A percentile compares a stretch with the other conserved stretches of the same genome.
These are phyloP conservation scores for Lachnellula subtilissima DNA, from an alignment of 2,329 filamentous ascomycete species.

Conservation along the genomic window DNA sequence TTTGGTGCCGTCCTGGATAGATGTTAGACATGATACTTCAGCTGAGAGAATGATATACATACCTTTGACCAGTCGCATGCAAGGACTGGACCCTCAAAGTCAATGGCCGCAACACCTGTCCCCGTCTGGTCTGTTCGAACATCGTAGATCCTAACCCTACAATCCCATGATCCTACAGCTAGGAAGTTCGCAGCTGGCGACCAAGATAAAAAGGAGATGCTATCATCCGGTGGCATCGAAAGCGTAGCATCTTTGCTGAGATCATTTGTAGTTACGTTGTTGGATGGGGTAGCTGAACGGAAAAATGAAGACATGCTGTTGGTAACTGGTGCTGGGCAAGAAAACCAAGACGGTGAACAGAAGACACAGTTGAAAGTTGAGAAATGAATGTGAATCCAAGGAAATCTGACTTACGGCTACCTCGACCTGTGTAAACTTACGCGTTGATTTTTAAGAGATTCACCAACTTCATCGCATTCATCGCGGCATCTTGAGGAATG, in stretches of 20 bases:
- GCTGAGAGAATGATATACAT: conserved; percentile 30
- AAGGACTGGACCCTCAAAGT: conserved; percentile 78
- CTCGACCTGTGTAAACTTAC: too few relatives aligned
- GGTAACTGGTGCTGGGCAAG: neutral
- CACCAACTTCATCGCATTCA: neutral
- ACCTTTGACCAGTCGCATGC: conserved; percentile 83
- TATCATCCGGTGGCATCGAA: conserved; percentile 73
- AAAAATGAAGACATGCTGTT: neutral
- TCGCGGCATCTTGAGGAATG: too few relatives aligned
- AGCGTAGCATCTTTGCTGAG: conserved; percentile 68
- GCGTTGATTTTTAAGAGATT: neutral
- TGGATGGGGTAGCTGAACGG: neutral
- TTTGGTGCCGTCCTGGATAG: conserved; percentile 73
- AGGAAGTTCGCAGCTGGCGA: conserved; percentile 71
- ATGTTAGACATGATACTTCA: conserved; percentile 4
- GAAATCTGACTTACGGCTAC: too few relatives aligned
- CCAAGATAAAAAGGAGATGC: conserved; percentile 80
- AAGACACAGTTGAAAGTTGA: neutral
- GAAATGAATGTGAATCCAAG: neutral
- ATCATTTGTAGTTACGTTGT: neutral
- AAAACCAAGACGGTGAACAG: neutral
- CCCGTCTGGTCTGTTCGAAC: conserved; percentile 70
- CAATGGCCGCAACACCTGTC: conserved; percentile 75
- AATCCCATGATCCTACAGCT: conserved; percentile 92
- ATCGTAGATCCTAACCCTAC: conserved; percentile 93